A percentile compares a stretch with the other conserved stretches of the same genome.
Evolutionary conservation across 2,329 filamentous ascomycete genomes (phyloP).

Genomic region (Byssothecium circinans): DNA sequence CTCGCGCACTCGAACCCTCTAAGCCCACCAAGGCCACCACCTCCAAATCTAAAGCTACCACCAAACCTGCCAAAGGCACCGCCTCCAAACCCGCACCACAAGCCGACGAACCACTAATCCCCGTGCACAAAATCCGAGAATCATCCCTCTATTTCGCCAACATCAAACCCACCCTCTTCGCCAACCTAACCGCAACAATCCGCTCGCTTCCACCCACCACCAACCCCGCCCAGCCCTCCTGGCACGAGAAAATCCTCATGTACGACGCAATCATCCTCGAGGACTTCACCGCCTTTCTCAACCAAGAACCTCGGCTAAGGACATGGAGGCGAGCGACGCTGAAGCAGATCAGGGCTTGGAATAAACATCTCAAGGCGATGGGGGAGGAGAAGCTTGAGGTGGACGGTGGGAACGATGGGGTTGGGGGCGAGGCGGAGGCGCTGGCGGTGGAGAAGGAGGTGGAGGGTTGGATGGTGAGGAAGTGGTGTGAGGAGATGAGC

Average conservation of each 20-base stretch:
- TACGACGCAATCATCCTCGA: slow-evolving; percentile 91
- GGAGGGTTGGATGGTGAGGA: slow-evolving; percentile 65
- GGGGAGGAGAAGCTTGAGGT: slow-evolving; percentile 11
- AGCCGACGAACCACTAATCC: neutral
- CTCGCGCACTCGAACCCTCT: neutral
- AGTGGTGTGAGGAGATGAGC: slow-evolving; percentile 86
- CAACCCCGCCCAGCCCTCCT: slow-evolving; percentile 58
- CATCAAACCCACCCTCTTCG: slow-evolving; percentile 46
- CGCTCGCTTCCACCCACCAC: slow-evolving; percentile 45
- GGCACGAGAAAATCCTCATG: slow-evolving; percentile 91
- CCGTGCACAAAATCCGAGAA: slow-evolving; percentile 18
- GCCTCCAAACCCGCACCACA: neutral
- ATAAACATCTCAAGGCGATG: slow-evolving; percentile 19
- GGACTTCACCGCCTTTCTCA: slow-evolving; percentile 81
- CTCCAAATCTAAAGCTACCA: neutral
- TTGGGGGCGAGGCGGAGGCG: slow-evolving; percentile 16
- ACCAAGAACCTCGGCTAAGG: slow-evolving; percentile 45
- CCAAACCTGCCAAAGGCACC: neutral
- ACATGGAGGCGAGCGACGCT: slow-evolving; percentile 31
- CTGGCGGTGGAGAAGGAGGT: slow-evolving; percentile 32
- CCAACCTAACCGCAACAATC: slow-evolving; percentile 53
- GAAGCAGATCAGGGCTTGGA: slow-evolving; percentile 34
- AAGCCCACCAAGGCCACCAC: neutral
- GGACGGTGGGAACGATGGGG: neutral
- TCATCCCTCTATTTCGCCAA: slow-evolving; percentile 32